Conservation (phyloP, 2,329 filamentous ascomycete genomes). For the Alternaria arbusti region DNA sequence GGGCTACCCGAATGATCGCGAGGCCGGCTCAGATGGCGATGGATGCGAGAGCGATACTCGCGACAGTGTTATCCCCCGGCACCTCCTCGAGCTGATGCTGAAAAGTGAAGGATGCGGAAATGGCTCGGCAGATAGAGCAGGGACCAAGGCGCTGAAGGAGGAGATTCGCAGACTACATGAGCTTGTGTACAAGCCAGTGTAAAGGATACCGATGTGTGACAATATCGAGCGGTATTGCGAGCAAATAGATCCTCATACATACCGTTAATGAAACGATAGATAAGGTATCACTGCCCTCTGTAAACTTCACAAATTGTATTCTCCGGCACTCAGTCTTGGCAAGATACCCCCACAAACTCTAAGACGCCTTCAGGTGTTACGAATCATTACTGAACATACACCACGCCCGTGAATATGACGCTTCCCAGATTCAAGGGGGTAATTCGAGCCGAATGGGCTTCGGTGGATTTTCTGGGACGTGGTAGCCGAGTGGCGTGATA, state of each 20-base stretch:
- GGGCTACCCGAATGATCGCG: neutral
- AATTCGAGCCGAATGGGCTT: neutral
- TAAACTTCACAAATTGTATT: too few relatives aligned
- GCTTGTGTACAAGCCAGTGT: neutral
- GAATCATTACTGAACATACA: too few relatives aligned
- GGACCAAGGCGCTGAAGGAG: neutral
- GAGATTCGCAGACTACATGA: neutral
- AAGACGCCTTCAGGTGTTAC: too few relatives aligned
- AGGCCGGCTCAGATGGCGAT: neutral
- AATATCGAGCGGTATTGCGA: neutral
- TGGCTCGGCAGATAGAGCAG: neutral
- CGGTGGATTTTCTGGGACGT: neutral
- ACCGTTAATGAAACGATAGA: neutral
- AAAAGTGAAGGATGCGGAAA: neutral
- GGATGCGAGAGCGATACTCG: neutral
- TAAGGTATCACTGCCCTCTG: too few relatives aligned
- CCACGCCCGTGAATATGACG: too few relatives aligned
- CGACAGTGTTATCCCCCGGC: neutral
- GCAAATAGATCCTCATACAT: neutral
- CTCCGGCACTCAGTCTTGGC: too few relatives aligned
- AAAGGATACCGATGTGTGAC: neutral
- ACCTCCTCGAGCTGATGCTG: neutral
- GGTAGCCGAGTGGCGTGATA: neutral
- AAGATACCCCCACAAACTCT: too few relatives aligned
- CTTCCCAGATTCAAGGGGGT: neutral